Base-by-base conservation (phyloP, 1,139 yeast species). In the Barnettozyma hawaiiensis region DNA sequence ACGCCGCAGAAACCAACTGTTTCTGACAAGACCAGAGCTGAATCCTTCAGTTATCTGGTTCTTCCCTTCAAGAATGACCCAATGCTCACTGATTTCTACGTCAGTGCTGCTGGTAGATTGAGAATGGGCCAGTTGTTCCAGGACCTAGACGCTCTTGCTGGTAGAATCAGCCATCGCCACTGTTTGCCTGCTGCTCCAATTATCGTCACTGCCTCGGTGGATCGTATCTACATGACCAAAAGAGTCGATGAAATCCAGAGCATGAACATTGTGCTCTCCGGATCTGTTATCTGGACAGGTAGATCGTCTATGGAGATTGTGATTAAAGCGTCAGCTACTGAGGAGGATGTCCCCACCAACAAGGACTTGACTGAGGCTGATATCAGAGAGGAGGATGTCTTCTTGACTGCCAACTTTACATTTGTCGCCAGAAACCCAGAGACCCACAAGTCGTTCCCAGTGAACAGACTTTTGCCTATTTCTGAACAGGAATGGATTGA, bases 381-480 rank as follows among this genome's bases (percentile, higher is more conserved):
- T 54, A 61, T 69, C 39, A 63, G 63, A 9, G 73, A 73, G 39
- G 70, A 67, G 43, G 77, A 75, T 46, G 73, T 76, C 29, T 84
- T 89, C 62, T 66, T 89, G 54, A 79, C 89, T 27, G 96, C 97
- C 12, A 85, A 85, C 59, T 90, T 90, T 70, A 90, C 97, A 0
- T 89, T 90, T 66, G 97, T 89, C 31, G 97, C 97, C 15, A 76
- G 97, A 61, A 85, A 90, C 61, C 97, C 97, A 11, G 76, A 77
- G 42, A 87, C 96, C 20, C 94, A 85, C 62, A 82, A 76, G 60
- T 81, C 96, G 2, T 85, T 86, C 67, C 86, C 95, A 10, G 82
- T 89, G 52, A 89, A 89, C 67, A 73, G 81, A 51, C 68, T 89
- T 41, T 72, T 85, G 35, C 96, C 96, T 18, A 70, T 78, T 15